Base-by-base conservation (phyloP, 2,329 filamentous ascomycete species). In the Ophiosphaerella korrae region DNA sequence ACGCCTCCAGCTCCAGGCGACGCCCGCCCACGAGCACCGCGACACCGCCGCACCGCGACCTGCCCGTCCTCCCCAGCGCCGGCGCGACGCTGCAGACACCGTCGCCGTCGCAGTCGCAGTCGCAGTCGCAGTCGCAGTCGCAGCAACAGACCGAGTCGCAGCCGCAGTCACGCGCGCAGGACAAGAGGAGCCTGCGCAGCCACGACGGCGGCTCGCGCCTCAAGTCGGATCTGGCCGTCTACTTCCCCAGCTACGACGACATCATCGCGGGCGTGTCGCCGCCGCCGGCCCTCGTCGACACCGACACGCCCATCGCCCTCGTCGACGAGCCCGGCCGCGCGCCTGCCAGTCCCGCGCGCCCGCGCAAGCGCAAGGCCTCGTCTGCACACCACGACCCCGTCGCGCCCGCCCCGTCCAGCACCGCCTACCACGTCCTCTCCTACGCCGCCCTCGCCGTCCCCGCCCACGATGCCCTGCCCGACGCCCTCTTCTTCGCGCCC, bases 211-310 rank as follows among this genome's bases (percentile, higher is more conserved):
- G 88, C 9, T 88, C 88, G 44, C 83, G 90, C 62, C 88, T 92
- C 76, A 96, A 95, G 80, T 97, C 92, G 75, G 92, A 97, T 69
- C 81, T 97, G 54, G 88, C 92, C 33, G 84, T 86, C 41, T 97
- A 96, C 76, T 97, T 97, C 68, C 87, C 89, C 45, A 92, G 95
- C 67, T 97, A 96, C 74, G 92, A 97, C 74, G 90, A 96, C 71
- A 84, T 97, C 60, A 91, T 97, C 75, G 92, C 90, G 55, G 90
- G 95, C 69, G 87, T 90, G 57, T 84, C 87, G 34, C 88, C 88
- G 64, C 88, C 92, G 74, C 80, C 88, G 93, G 92, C 94, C 71
- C 77, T 89, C 41, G 77, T 95, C 35, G 87, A 87, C 56, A 67
- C 83, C 57, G 87, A 91, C 58, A 92, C 90, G 11, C 85, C 85